Evolutionary conservation across 768 basidiomycete genomes (phyloP).

Genomic region (Hemileccinum rubropunctum): DNA sequence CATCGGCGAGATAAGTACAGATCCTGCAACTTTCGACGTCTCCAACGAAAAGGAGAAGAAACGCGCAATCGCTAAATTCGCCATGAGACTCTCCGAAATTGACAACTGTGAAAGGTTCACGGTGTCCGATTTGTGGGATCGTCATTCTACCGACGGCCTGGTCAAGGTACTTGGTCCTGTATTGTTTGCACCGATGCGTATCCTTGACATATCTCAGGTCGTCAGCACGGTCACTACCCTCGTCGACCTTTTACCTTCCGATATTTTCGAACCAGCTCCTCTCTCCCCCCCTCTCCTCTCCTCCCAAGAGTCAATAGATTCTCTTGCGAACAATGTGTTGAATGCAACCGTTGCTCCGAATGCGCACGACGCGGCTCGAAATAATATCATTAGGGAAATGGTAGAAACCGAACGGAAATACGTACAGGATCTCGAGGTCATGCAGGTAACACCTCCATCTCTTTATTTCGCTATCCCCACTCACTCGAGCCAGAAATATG

Average conservation of each 20-base stretch:
- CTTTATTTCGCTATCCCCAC: constrained; percentile 4
- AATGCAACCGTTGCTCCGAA: constrained; percentile 42
- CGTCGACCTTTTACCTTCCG: constrained; percentile 69
- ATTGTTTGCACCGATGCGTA: background rate
- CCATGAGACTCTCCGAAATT: constrained; percentile 79
- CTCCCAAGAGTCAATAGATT: constrained; percentile 60
- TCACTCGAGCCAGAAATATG: constrained; percentile 68
- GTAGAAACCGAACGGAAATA: constrained; percentile 95
- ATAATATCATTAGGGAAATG: constrained; percentile 83
- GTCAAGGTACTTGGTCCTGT: constrained; percentile 70
- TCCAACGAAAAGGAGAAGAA: constrained; percentile 85
- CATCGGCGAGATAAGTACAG: constrained; percentile 59
- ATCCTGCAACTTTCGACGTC: constrained; percentile 59
- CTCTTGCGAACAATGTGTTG: constrained; percentile 45
- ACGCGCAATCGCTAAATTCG: constrained; percentile 86
- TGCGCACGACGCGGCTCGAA: constrained; percentile 64
- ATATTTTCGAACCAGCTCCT: constrained; percentile 62
- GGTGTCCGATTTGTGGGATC: constrained; percentile 86
- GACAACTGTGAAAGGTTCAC: constrained; percentile 80
- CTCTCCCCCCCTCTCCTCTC: constrained; percentile 55
- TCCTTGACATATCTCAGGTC: constrained; percentile 49
- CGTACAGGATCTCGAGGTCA: constrained; percentile 93
- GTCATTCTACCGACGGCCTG: constrained; percentile 88
- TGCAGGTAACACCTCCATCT: constrained; percentile 65
- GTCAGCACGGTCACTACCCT: constrained; percentile 86